These are phyloP conservation scores for Cryptococcus hybrid DNA, from an alignment of 1,284 basidiomycete species.

Conservation along the genomic window DNA sequence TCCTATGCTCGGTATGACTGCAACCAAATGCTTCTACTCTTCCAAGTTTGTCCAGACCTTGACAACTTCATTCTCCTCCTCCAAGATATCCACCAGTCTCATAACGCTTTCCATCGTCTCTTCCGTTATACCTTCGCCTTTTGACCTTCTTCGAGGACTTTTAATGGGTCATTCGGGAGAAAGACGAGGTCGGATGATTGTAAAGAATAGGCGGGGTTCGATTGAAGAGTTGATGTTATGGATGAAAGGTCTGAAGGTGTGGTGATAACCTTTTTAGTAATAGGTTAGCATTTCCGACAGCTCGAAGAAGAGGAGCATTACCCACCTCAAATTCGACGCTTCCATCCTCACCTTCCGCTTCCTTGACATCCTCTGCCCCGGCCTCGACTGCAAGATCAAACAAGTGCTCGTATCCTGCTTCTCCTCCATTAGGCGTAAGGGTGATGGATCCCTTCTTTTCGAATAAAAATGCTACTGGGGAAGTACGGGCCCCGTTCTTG, in stretches of 20 bases:
- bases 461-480: conserved; percentile 76
- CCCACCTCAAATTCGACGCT: conserved; percentile 24
- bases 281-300: background rate
- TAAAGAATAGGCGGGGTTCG: conserved; percentile 23
- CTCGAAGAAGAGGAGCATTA: background rate
- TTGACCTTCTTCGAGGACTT: conserved; percentile 17
- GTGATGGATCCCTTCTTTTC: conserved; percentile 64
- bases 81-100: conserved; percentile 32
- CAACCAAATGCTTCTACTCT: no score
- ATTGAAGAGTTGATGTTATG: conserved; percentile 18
- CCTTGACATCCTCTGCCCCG: conserved; percentile 55
- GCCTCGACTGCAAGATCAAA: conserved; percentile 48
- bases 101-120: conserved; percentile 32
- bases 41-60: conserved; percentile 48
- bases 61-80: conserved; percentile 44
- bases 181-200: conserved; percentile 37
- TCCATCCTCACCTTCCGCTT: conserved; percentile 30
- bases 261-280: conserved; percentile 28
- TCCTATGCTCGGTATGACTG: no score
- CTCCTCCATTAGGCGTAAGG: conserved; percentile 38
- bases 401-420: conserved; percentile 40
- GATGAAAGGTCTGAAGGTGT: conserved; percentile 28
- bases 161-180: conserved; percentile 33
- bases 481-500: conserved; percentile 62
- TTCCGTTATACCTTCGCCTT: conserved; percentile 29